Evolutionary conservation across 2,329 filamentous ascomycete species (phyloP), one percentile per base, ranked within the genome.

Genomic region (Fusarium sarcochroum): DNA sequence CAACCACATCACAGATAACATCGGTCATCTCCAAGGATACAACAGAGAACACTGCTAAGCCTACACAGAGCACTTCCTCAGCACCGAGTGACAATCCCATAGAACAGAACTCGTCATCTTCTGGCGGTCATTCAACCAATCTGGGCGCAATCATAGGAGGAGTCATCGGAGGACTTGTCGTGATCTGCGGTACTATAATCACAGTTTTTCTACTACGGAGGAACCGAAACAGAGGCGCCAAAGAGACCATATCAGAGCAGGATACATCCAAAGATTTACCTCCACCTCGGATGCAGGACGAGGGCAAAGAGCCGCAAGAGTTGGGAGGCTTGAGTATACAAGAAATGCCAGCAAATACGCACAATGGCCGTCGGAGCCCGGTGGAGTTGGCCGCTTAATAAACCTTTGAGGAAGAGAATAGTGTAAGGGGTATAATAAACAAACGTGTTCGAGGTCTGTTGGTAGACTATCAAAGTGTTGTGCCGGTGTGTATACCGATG

Each of bases 131-230:
- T 1, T 13, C 72, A 4, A 77, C 69, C 34, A 76, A 76, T 34
- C 71, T 65, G 2, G 76, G 75, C 4, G 73, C 73, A 17, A 80
- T 81, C 15, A 68, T 80, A 6, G 80, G 80, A 15, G 79, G 78
- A 4, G 75, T 76, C 1, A 63, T 82, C 9, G 79, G 80, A 2
- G 77, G 78, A 1, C 56, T 82, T 4, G 78, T 76, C 1, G 67
- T 82, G 3, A 40, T 82, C 8, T 35, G 54, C 2, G n/a, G 20
- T 5, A 65, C 48, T 10, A 25, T 49, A 11, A 40, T 65, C 3
- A 20, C 53, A 14, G 64, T 63, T 8, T 63, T 46, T 7, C 18
- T 69, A n/a, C 46, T 67, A 8, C 34, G 53, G n/a, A 45, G 45
- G 15, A 69, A 52, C 11, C 44, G 57, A 5, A 34, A 18, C 9